Evolutionary conservation across 1,284 basidiomycete species (phyloP), one percentile per base, ranked within the genome.

Genomic region (Fomitopsis betulina): DNA sequence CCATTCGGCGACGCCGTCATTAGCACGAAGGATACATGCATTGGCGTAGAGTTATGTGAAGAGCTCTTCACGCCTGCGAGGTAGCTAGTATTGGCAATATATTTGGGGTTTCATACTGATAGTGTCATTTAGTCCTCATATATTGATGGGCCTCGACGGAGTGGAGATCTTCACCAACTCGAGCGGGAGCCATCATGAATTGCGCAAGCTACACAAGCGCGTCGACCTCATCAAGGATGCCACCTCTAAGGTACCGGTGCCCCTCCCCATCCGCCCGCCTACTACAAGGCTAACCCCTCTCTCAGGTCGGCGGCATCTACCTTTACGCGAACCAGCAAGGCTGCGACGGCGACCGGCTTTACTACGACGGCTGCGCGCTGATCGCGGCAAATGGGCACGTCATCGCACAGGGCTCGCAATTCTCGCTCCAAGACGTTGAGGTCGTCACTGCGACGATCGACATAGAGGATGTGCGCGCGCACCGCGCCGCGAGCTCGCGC

Each of bases 121-220:
- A 30, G 8, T 8, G 8, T 30, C 27, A 8, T 4, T 30, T 56
- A 95, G 95, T 63, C 97, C 97, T 6, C 96, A 99, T 72, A 96
- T 98, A 60, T 75, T 89, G 12, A 98, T 98, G 93, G 96, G 96
- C 7, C 82, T 99, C 8, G 95, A 98, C 69, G 96, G 97, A 6
- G 96, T 98, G 2, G 96, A 99, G 74, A 97, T 99, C 62, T 97
- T 99, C 71, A 96, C 96, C 19, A 99, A 99, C 76, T 96, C 95
- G 0, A 96, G 93, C 60, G 96, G 93, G 5, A 96, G 93, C 71
- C 97, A 99, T 70, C 96, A 99, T 69, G 97, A 99, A 70, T 84
- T 99, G 30, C 86, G 97, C 33, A 99, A 99, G 74, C 82, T 99
- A 17, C 87, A 95, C 69, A 86, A 86, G 5, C 87, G 96, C 12